Base-by-base conservation (phyloP, 2,329 filamentous ascomycete genomes). In the Colletotrichum viniferum region DNA sequence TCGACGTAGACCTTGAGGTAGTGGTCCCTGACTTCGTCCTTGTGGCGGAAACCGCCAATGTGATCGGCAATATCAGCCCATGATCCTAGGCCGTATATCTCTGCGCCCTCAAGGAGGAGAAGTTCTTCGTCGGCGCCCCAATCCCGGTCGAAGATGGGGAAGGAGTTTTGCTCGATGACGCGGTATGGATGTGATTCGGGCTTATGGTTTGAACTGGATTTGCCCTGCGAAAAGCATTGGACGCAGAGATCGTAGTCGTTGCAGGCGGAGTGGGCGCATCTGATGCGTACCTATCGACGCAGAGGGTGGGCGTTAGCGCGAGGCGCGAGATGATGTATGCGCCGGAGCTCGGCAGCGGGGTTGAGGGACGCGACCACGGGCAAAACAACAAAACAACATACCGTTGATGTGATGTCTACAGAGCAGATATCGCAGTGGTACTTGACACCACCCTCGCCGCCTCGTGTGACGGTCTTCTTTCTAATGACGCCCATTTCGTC, bases 21-120 rank as follows among this genome's bases (percentile, higher is more conserved):
- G 84, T 99, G 97, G 78, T 98, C 95, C 77, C 95, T 93, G 38
- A 98, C 97, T 85, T 99, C 97, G 79, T 98, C 96, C 83, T 98
- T 98, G 78, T 94, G 93, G 73, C 97, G 92, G 82, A 96, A 98
- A 13, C 97, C 97, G 67, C 97, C 97, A 80, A 99, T 98, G 83
- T 99, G 97, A 84, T 99, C 96, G 48, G 97, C 96, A 77, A 99
- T 97, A 81, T 99, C 97, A 52, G 96, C 95, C 96, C 97, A 99
- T 26, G 96, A 98, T 4, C 97, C 97, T 65, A 99, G 88, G 0
- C 97, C 97, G 82, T 99, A 99, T 73, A 95, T 98, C 84, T 99
- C 97, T 13, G 95, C 96, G 26, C 97, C 97, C 86, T 99, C 97
- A 1, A 99, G 86, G 69, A 99, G 87, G 7, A 98, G 87, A n/a